Percentiles rank a stretch among this genome's conserved stretches.
Conservation (phyloP, 495 filamentous ascomycete genomes). For the Xanthoparmelia taractica region DNA sequence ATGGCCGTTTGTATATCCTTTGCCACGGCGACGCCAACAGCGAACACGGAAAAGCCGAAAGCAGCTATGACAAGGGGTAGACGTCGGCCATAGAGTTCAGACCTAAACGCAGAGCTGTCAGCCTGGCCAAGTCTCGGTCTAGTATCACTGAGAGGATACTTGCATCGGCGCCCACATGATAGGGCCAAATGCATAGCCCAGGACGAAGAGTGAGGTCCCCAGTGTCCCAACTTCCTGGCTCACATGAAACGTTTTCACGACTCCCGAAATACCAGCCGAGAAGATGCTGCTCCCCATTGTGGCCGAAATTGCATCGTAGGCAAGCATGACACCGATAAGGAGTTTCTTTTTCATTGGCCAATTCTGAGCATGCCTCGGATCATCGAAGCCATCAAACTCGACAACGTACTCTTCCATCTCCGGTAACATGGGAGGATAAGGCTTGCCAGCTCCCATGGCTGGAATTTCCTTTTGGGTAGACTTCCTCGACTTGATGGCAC, state of each 20-base stretch:
- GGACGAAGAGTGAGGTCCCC: constrained; percentile 48
- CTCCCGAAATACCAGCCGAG: constrained; percentile 42
- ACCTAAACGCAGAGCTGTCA: constrained; percentile 18
- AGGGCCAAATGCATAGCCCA: constrained; percentile 34
- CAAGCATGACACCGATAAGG: constrained; percentile 31
- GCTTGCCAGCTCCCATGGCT: constrained; percentile 63
- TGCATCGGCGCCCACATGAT: constrained; percentile 34
- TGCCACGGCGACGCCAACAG: constrained; percentile 47
- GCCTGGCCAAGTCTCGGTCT: background rate
- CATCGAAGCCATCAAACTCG: constrained; percentile 58
- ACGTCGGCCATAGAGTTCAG: constrained; percentile 48
- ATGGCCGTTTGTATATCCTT: constrained; percentile 49
- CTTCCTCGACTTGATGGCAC: constrained; percentile 44
- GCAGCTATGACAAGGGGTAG: constrained; percentile 46
- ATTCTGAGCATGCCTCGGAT: constrained; percentile 48
- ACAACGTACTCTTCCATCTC: constrained; percentile 78
- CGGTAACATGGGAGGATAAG: constrained; percentile 68
- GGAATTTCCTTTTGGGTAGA: constrained; percentile 49
- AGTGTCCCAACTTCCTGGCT: constrained; percentile 28
- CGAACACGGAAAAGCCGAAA: constrained; percentile 46
- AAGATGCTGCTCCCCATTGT: constrained; percentile 48
- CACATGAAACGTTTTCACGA: constrained; percentile 25
- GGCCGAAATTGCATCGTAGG: constrained; percentile 42
- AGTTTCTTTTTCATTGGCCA: constrained; percentile 42
- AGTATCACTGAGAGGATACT: background rate